Evolutionary conservation across 2,329 filamentous ascomycete genomes (phyloP), one percentile per base, ranked within the genome.

Genomic region (Emmonsiellopsis sp.): DNA sequence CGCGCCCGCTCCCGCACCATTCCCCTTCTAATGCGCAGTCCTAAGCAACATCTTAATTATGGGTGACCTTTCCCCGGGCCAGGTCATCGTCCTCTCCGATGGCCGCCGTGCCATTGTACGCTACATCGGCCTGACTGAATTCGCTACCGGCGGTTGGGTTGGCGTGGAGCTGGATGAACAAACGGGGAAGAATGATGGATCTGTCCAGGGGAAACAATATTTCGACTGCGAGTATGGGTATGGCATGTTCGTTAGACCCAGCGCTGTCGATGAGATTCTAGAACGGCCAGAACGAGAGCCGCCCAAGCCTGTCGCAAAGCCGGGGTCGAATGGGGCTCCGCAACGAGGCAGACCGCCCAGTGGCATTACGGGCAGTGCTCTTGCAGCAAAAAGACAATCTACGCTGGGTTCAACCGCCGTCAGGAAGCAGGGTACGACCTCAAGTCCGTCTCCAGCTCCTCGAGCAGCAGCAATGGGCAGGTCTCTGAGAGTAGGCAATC

Each of bases 141-240:
- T 97, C 71, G 84, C 89, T 54, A 75, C 79, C 5, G 92, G 91
- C 58, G 83, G 87, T 57, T 97, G 91, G 89, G 78, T 96, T 55
- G 92, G 92, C 59, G 81, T 97, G 55, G 91, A 95, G 74, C 81
- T 97, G 54, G 83, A 89, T 51, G 86, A 89, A 46, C 77, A 84
- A 51, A 82, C 80, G 16, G 92, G 93, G 34, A 97, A 97, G 76
- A 97, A 97, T 63, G 89, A 97, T 77, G 92, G 92, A 59, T 86
- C 87, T 53, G 89, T 97, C 46, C 82, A 92, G 69, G 91, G 89
- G 57, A 81, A 89, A 66, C 79, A 89, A 16, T 97, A 97, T 68
- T 97, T 95, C 63, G 83, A 91, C 49, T 97, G 92, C 61, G 68
- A 77, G 48, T 72, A 75, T 44, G 72, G 79, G 67, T 70, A 85